phyloP scores from a whole-genome alignment of 116 monocot species.

The Papilionanthe hybrid region DNA sequence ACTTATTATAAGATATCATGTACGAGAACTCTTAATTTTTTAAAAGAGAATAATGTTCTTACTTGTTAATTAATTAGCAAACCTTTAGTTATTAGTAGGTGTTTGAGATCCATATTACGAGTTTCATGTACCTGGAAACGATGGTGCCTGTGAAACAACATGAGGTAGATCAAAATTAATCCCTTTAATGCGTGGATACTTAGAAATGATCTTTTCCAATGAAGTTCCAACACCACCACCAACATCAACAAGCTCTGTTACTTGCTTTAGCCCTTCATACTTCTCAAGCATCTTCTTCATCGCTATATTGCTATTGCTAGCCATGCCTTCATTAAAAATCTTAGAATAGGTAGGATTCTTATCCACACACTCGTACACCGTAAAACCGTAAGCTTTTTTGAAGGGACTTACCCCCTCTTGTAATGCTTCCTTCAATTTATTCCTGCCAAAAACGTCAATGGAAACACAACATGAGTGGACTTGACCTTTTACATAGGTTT shows the following conservation, averaged over 20 bases:
- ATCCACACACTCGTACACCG: background rate
- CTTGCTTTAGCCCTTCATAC: background rate
- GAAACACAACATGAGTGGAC: too few species aligned
- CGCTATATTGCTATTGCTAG: background rate
- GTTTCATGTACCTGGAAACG: conserved; percentile 4
- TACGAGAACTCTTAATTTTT: too few species aligned
- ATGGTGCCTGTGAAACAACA: conserved; percentile 15
- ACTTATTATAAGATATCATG: background rate
- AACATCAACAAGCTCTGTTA: conserved; percentile 13
- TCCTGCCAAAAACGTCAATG: too few species aligned
- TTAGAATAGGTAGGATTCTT: background rate
- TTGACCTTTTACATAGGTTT: too few species aligned
- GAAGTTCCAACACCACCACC: conserved; percentile 17
- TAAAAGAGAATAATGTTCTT: too few species aligned
- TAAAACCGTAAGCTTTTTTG: background rate
- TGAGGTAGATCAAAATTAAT: conserved; percentile 21
- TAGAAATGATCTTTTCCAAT: conserved; percentile 10
- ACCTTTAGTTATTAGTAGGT: background rate
- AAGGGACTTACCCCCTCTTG: background rate
- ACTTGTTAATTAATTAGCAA: background rate
- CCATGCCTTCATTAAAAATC: background rate
- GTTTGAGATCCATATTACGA: background rate
- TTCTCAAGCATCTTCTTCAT: background rate
- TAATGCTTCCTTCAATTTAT: background rate
- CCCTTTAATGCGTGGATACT: conserved; percentile 13